phyloP scores from a whole-genome alignment of 2,329 filamentous ascomycete genomes.

The Raffaelea ambrosiae region DNA sequence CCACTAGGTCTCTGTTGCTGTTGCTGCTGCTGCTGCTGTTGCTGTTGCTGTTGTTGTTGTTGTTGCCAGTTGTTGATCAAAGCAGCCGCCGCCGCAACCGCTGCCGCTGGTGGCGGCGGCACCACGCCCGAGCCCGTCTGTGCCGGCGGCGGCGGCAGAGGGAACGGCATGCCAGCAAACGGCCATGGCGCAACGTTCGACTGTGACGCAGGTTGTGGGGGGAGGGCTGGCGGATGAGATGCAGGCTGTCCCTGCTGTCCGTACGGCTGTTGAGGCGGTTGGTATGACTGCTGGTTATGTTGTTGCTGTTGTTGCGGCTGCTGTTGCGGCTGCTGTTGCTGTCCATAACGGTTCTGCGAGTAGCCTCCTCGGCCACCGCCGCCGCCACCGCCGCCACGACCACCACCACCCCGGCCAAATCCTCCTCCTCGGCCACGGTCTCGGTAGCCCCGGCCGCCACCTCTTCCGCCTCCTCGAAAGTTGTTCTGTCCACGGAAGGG shows the following conservation, averaged over 20 bases:
- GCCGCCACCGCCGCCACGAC: slow-evolving; percentile 23
- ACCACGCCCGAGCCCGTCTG: neutral
- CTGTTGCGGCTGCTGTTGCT: neutral
- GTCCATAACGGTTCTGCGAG: neutral
- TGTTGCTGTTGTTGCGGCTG: neutral
- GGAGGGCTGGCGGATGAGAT: too few relatives aligned
- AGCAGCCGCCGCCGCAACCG: slow-evolving; percentile 4
- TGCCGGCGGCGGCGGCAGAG: slow-evolving; percentile 20
- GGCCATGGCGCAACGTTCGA: slow-evolving; percentile 11
- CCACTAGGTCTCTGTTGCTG: slow-evolving; percentile 1
- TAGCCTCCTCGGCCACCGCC: slow-evolving; percentile 24
- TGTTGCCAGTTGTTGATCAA: slow-evolving; percentile 20
- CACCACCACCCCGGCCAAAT: slow-evolving; percentile 22
- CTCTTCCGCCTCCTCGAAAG: slow-evolving; percentile 8
- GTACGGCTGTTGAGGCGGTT: neutral
- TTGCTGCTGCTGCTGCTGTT: slow-evolving; percentile 12
- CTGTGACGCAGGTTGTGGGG: neutral
- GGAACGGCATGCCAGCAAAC: slow-evolving; percentile 10
- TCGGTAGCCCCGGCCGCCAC: slow-evolving; percentile 31
- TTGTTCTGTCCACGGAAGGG: slow-evolving; percentile 14
- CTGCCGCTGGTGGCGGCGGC: neutral
- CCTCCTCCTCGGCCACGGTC: slow-evolving; percentile 25
- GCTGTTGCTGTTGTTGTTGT: slow-evolving; percentile 21
- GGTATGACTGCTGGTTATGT: neutral
- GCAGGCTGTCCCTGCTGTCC: too few relatives aligned